Conservation (phyloP, 495 filamentous ascomycete species). For the Talaromyces wortmannii region DNA sequence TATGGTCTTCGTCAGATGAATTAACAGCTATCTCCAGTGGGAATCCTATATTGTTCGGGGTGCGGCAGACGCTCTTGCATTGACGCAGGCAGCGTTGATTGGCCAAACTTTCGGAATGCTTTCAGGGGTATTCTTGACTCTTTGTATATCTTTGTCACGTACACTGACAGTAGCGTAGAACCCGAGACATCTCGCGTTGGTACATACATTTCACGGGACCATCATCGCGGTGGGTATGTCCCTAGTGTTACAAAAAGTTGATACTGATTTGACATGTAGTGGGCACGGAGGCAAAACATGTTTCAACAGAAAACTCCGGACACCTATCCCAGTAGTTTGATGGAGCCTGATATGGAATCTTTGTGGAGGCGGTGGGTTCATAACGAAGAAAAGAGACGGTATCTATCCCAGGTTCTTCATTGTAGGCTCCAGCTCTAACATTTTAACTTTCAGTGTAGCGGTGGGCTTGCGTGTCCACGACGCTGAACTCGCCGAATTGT, state of each 20-base stretch:
- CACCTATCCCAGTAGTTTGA: background rate
- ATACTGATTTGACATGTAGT: conserved; percentile 2
- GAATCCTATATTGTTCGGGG: conserved; percentile 1
- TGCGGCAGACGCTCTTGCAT: conserved; percentile 14
- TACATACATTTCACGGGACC: conserved; percentile 31
- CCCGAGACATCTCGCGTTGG: conserved; percentile 17
- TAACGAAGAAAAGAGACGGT: conserved; percentile 15
- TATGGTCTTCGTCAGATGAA: background rate
- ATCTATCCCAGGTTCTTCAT: background rate
- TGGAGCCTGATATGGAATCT: conserved; percentile 12
- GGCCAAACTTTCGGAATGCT: conserved; percentile 34
- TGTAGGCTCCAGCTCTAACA: background rate
- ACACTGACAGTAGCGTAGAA: background rate
- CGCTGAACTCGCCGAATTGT: conserved; percentile 24
- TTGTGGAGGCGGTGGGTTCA: conserved; percentile 4
- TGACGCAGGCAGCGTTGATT: conserved; percentile 29
- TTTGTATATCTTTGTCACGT: background rate
- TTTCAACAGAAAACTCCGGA: background rate
- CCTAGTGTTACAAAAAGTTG: background rate
- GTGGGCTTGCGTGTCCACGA: conserved; percentile 23
- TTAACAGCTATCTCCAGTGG: background rate
- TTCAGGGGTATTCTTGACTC: conserved; percentile 11
- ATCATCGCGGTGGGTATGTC: conserved; percentile 12
- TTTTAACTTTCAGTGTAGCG: conserved; percentile 9
- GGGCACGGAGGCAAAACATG: conserved; percentile 15